Base-by-base conservation (phyloP, 202 grass and related monocot genomes). In the Carex arenaria region DNA sequence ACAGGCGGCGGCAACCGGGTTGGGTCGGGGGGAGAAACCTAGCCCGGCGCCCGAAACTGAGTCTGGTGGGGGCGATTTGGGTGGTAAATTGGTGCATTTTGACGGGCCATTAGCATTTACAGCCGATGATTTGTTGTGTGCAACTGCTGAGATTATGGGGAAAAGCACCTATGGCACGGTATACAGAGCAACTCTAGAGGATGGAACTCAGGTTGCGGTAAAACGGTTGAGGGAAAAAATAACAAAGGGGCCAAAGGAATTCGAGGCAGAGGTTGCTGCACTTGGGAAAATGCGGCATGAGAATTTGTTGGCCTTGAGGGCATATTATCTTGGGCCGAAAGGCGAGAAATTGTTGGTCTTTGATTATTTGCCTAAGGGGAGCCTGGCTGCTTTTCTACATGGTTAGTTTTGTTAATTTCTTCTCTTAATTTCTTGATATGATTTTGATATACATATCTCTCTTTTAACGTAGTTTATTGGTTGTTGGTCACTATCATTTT, bases 111-210 rank as follows among this genome's bases (percentile, higher is more conserved):
- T 89, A 75, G 90, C 93, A 4, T 95, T 95, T 78, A 90, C 90
- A 1, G 93, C 93, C 0, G 90, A 95, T 18, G 93, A 92, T 65
- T 87, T 95, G 74, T 70, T 94, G 61, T 94, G 93, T 32, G 90
- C 93, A 7, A 94, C 93, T 55, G 93, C 90, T 12, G 90, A 95
- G 86, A 95, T 95, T 76, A 95, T 95, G 88, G 93, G 90, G 57
- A 95, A 95, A 83, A 95, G 93, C 90, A 90, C 93, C 17, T 95
- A 95, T 43, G 90, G 93, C 13, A 95, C 93, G 2, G 90, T 91
- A 56, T 95, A 95, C 83, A 92, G 92, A 82, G 93, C 90, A 51
- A 95, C 90, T 71, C 70, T 95, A 40, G 93, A 95, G 70, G 93
- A 93, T 76, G 77, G 93, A 53, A 93, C 81, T 80, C 80, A 90